Evolutionary conservation across 805 yeast species (phyloP), one percentile per base, ranked within the genome.

Genomic region (Kazachstania viticola): DNA sequence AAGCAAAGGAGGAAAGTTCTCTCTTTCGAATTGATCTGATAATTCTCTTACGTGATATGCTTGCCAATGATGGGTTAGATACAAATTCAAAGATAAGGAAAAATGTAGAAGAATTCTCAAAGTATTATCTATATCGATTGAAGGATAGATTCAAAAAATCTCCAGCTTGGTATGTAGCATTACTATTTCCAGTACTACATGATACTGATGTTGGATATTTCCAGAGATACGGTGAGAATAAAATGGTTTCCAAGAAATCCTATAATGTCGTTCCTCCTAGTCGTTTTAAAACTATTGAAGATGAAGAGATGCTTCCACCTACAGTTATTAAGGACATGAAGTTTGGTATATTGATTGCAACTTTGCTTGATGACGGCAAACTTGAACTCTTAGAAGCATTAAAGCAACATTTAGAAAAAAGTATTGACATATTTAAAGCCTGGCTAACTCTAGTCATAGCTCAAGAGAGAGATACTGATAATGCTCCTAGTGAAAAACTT

Each of bases 21-120:
- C 52, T 81, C 21, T 76, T 66, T 44, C 61, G 95, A 31, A 49
- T 91, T 21, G 95, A 87, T 49, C 73, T 91, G 48, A 69, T 88
- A 67, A 50, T 65, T 12, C 47, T 69, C 2, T 49, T 81, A 1
- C 68, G 73, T 45, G 62, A 68, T 17, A 58, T 79, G 44, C 56
- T 79, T 5, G 59, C 73, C 9, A 65, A 63, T 24, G 60, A 60
- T 21, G 73, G 76, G 5, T 54, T 75, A 13, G 65, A 73, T 1
- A 52, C 59, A 27, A 40, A 56, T 1, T 56, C 73, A 0, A 49
- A 54, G 14, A 61, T 74, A 4, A 61, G 83, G 36, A 62, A 60
- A 19, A 84, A 78, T 34, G 68, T 79, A 9, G 76, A 73, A 23
- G 70, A 74, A 28, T 75, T 88, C 42, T 58, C 80, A 22, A 63